phyloP scores from a whole-genome alignment of 2,329 filamentous ascomycete species.

The Colletotrichum tofieldiae region DNA sequence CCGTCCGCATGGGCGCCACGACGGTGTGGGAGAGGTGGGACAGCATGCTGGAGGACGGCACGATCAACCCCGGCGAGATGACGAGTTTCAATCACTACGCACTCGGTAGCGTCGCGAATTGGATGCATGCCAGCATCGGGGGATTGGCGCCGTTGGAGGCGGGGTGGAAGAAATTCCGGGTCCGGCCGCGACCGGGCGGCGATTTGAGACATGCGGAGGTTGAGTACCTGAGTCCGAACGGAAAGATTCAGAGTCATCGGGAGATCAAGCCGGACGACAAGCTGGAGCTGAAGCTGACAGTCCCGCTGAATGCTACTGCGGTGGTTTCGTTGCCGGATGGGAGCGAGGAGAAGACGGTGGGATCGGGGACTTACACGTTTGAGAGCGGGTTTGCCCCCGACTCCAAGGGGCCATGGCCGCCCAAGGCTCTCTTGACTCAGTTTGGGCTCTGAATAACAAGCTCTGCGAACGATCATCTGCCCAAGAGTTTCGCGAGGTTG shows the following conservation, averaged over 20 bases:
- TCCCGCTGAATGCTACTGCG: conserved; percentile 21
- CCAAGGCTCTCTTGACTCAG: conserved; percentile 22
- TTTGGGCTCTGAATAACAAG: conserved; percentile 1
- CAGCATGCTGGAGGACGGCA: conserved; percentile 60
- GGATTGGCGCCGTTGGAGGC: conserved; percentile 57
- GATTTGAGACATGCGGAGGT: conserved; percentile 53
- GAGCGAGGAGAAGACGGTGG: neutral
- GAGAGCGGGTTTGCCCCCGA: conserved; percentile 6
- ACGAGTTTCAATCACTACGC: conserved; percentile 67
- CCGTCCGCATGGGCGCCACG: conserved; percentile 60
- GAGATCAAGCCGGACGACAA: conserved; percentile 14
- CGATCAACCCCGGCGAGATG: conserved; percentile 62
- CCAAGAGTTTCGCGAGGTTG: neutral
- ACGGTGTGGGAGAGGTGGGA: conserved; percentile 69
- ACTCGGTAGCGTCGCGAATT: conserved; percentile 62
- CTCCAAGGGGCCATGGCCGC: conserved; percentile 9
- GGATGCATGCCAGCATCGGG: conserved; percentile 61
- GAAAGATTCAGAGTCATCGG: conserved; percentile 50
- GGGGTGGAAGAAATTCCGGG: conserved; percentile 56
- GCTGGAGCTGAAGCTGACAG: conserved; percentile 9
- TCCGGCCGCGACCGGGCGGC: conserved; percentile 55
- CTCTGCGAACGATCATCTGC: no score
- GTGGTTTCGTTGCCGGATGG: conserved; percentile 16
- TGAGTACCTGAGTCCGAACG: conserved; percentile 51
- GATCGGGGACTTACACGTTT: conserved; percentile 16